Percentiles rank a stretch among this genome's conserved stretches.
Conservation (phyloP, 371 early-diverging fungal genomes). For the Coemansia sp. region DNA sequence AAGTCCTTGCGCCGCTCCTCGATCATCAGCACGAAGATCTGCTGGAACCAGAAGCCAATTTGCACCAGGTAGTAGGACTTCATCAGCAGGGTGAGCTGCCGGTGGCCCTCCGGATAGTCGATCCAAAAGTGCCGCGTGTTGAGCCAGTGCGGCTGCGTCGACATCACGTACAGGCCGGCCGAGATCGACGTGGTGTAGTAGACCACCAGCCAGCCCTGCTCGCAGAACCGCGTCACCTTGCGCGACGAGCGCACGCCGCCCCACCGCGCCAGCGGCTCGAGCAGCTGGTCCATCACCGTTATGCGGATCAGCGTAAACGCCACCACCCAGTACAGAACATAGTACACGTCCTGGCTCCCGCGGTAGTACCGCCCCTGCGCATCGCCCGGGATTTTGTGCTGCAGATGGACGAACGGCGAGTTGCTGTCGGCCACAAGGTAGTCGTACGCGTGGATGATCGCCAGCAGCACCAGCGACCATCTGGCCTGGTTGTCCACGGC, state of each 20-base stretch:
- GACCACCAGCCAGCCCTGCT: constrained; percentile 67
- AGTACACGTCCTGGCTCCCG: constrained; percentile 57
- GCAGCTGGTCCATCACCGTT: constrained; percentile 58
- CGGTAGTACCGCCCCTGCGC: constrained; percentile 39
- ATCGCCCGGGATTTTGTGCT: constrained; percentile 32
- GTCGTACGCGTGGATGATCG: constrained; percentile 34
- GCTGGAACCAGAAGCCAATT: constrained; percentile 74
- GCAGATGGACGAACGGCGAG: constrained; percentile 35
- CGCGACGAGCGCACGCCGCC: constrained; percentile 57
- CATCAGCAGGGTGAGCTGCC: constrained; percentile 50
- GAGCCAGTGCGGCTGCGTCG: constrained; percentile 61
- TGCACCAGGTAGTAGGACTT: constrained; percentile 72
- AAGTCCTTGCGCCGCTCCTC: constrained; percentile 77
- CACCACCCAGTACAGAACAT: constrained; percentile 66
- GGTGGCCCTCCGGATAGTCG: constrained; percentile 63
- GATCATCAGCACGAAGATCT: constrained; percentile 69
- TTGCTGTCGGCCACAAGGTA: constrained; percentile 9
- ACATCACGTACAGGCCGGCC: constrained; percentile 40
- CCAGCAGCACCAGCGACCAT: constrained; percentile 30
- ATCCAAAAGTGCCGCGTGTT: constrained; percentile 65
- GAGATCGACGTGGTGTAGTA: constrained; percentile 54
- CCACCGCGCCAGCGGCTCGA: constrained; percentile 59
- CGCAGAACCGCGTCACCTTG: constrained; percentile 68
- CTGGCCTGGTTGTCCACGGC: constrained; percentile 32
- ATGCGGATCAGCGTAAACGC: constrained; percentile 71